Percentiles rank a stretch among this genome's conserved stretches.
phyloP scores from a whole-genome alignment of 2,329 filamentous ascomycete genomes.

The Tolypocladium ophioglossoides region DNA sequence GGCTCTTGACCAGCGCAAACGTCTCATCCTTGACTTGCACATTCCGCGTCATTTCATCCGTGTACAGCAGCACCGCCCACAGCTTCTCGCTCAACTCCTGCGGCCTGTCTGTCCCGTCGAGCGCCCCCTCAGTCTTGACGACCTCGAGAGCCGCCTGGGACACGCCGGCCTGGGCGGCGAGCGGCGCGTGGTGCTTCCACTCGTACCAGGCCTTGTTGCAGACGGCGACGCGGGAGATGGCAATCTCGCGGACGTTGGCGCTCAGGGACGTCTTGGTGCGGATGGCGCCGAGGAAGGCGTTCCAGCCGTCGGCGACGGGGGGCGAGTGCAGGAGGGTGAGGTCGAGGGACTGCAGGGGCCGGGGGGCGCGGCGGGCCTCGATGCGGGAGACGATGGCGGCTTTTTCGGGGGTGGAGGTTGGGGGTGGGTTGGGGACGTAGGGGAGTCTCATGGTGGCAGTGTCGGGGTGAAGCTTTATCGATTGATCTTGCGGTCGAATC shows the following conservation, averaged over 20 bases:
- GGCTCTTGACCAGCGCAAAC: conserved; percentile 49
- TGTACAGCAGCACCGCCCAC: conserved; percentile 60
- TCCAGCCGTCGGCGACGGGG: conserved; percentile 66
- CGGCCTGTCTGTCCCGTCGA: conserved; percentile 14
- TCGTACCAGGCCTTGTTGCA: conserved; percentile 79
- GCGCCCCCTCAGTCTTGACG: conserved; percentile 22
- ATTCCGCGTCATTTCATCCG: conserved; percentile 74
- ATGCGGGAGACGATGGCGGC: conserved; percentile 53
- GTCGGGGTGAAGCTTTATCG: background rate
- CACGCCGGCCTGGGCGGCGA: conserved; percentile 50
- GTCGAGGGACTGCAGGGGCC: conserved; percentile 65
- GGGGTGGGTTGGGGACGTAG: conserved; percentile 46
- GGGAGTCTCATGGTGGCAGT: conserved; percentile 49
- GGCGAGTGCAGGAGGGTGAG: conserved; percentile 66
- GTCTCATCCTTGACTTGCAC: conserved; percentile 59
- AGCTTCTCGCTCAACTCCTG: conserved; percentile 44
- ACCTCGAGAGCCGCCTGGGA: conserved; percentile 36
- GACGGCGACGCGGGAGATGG: conserved; percentile 71
- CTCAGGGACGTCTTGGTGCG: conserved; percentile 41
- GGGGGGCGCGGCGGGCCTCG: conserved; percentile 52
- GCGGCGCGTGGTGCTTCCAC: conserved; percentile 68
- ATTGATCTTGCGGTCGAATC: background rate
- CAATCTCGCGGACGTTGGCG: conserved; percentile 58
- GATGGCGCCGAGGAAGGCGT: conserved; percentile 54
- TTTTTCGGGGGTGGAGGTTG: conserved; percentile 32